These are phyloP conservation scores for Colletotrichum tropicicola DNA, from an alignment of 2,329 filamentous ascomycete species.

Conservation along the genomic window DNA sequence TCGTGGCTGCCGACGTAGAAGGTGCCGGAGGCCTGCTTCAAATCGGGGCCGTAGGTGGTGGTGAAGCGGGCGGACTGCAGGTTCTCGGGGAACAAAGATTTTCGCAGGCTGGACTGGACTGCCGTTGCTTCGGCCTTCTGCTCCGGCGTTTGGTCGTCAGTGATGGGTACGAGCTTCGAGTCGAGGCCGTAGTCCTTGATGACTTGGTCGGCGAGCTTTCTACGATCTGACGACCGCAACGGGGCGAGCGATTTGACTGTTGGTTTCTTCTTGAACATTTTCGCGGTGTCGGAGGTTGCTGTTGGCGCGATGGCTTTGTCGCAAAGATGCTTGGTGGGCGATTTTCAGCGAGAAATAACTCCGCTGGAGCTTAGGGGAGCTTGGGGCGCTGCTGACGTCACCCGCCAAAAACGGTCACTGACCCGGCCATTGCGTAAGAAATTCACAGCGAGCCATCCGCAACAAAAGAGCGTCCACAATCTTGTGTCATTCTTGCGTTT, in stretches of 20 bases:
- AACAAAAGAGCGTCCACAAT: no score
- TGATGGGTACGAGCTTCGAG: not conserved
- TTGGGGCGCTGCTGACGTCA: no score
- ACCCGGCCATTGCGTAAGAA: no score
- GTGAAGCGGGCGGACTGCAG: slow-evolving; percentile 12
- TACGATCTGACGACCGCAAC: not conserved
- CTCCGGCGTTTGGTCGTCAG: not conserved
- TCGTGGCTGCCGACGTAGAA: slow-evolving; percentile 4
- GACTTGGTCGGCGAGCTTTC: not conserved
- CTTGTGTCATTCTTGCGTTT: no score
- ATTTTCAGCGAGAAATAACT: no score
- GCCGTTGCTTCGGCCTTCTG: not conserved
- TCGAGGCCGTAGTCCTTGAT: slow-evolving; percentile 4
- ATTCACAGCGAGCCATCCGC: no score
- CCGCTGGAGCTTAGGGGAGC: no score
- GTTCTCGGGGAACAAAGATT: slow-evolving; percentile 15
- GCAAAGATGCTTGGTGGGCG: no score
- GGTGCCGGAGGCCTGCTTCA: slow-evolving; percentile 5
- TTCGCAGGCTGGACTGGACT: not conserved
- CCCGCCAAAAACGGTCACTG: no score
- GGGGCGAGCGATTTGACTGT: not conserved
- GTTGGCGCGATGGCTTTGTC: no score
- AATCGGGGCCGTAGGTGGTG: slow-evolving; percentile 1
- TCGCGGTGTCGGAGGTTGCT: no score
- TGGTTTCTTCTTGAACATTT: slow-evolving; percentile 1